Evolutionary conservation across 805 yeast species (phyloP), one percentile per base, ranked within the genome.

Genomic region (Kluyveromyces aestuarii): DNA sequence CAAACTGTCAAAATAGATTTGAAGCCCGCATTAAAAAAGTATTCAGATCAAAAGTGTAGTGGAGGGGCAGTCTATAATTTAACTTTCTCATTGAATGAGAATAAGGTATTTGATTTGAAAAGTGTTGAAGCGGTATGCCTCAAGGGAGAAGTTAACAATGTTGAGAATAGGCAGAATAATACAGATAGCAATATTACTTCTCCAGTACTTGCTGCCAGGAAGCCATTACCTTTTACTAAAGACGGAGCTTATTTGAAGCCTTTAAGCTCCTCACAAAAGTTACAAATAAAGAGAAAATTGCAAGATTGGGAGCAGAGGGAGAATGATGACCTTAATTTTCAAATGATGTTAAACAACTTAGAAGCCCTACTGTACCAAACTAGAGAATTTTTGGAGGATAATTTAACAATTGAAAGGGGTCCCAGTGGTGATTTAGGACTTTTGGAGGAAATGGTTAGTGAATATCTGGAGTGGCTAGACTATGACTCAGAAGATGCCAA

Each of bases 381-480:
- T 30, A 79, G 95, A 49, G 72, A 76, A 9, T 73, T 69, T 46
- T 57, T 87, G 17, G 84, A 79, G 16, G 75, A 75, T 38, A 78
- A 74, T 21, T 74, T 73, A 8, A 50, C 53, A 0, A 14, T 30
- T 14, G 63, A 63, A 11, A 74, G 71, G 41, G 70, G 75, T 0
- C 77, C 79, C 8, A 58, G 63, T 6, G 56, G 62, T 0, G 67
- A 72, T 37, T 51, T 77, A 6, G 72, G 69, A 6, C 55, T 62
- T 30, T 64, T 74, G 9, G 53, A 68, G 1, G 49, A 56, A 0
- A 52, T 69, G 6, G 76, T 83, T 5, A 49, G 69, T 14, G 80
- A 77, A 10, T 66, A 72, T 25, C 67, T 85, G 42, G 91, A 84
- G 50, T 87, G 96, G 96, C 68, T 88, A 37, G 95, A 87, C 45